Evolutionary conservation across 352 stramenopile species (phyloP).

Genomic region (Lagenidium sp.): DNA sequence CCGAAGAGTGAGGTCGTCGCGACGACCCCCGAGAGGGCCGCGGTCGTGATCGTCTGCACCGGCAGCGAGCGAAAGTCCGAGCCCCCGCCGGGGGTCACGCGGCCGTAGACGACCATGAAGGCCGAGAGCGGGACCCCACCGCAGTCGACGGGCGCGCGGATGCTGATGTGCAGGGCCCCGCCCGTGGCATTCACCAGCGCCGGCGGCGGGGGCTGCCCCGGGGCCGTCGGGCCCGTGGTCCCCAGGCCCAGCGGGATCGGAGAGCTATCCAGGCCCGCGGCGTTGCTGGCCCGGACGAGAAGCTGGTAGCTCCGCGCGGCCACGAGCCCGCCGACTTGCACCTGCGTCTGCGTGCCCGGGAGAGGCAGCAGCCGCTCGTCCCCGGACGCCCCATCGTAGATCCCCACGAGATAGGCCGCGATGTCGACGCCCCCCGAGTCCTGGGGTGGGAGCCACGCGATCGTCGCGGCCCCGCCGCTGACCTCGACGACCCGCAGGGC

Average conservation of each 20-base stretch:
- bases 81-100: slow-evolving; percentile 3
- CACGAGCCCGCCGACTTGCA: slow-evolving; percentile 15
- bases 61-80: slow-evolving; percentile 4
- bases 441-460: slow-evolving; percentile 21
- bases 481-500: slow-evolving; percentile 5
- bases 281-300: slow-evolving; percentile 18
- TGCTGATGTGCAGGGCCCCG: slow-evolving; percentile 24
- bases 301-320: slow-evolving; percentile 21
- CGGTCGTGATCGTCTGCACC: neutral
- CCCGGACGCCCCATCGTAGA: slow-evolving; percentile 6
- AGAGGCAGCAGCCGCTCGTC: slow-evolving; percentile 6
- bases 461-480: slow-evolving; percentile 15
- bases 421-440: slow-evolving; percentile 24
- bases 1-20: neutral
- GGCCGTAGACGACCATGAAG: slow-evolving; percentile 24
- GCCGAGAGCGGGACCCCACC: slow-evolving; percentile 17
- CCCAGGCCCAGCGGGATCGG: too few relatives aligned
- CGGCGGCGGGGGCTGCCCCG: slow-evolving; percentile 15
- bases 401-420: slow-evolving; percentile 12
- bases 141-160: slow-evolving; percentile 26
- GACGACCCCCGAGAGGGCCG: neutral
- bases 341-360: slow-evolving; percentile 1
- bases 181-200: slow-evolving; percentile 27
- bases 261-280: slow-evolving; percentile 9
- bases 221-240: slow-evolving; percentile 2